These are phyloP conservation scores for Earliella scabrosa DNA, from an alignment of 1,284 basidiomycete species.

Conservation along the genomic window DNA sequence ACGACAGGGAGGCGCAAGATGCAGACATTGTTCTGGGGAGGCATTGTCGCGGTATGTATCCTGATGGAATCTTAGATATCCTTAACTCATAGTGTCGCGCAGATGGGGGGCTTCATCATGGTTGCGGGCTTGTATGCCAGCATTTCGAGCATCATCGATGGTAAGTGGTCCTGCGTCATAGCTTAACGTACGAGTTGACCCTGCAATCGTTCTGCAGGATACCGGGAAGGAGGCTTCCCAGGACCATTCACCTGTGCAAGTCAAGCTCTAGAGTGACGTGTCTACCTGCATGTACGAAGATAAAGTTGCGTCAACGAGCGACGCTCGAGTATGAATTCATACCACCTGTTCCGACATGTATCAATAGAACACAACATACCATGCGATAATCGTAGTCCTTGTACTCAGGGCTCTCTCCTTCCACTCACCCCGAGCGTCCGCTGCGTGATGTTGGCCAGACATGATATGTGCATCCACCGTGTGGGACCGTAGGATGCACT, in stretches of 20 bases:
- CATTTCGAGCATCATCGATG: conserved; percentile 34
- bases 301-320: too few relatives aligned
- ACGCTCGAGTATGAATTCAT: too few relatives aligned
- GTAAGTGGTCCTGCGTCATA: conserved; percentile 17
- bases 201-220: conserved; percentile 15
- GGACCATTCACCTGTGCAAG: conserved; percentile 26
- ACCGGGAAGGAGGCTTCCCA: conserved; percentile 25
- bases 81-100: neutral
- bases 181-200: neutral
- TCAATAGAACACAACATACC: too few relatives aligned
- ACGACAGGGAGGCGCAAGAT: conserved; percentile 28
- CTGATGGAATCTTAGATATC: neutral
- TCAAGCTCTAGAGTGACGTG: neutral
- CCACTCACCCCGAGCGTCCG: too few relatives aligned
- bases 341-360: too few relatives aligned
- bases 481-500: too few relatives aligned
- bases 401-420: too few relatives aligned
- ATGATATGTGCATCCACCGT: too few relatives aligned
- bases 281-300: too few relatives aligned
- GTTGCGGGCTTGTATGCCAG: conserved; percentile 37
- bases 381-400: too few relatives aligned
- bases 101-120: conserved; percentile 39
- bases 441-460: too few relatives aligned
- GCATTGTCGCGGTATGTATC: conserved; percentile 31
- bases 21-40: conserved; percentile 32